Base-by-base conservation (phyloP, 2,329 filamentous ascomycete genomes). In the Sporothrix brunneoviolacea region DNA sequence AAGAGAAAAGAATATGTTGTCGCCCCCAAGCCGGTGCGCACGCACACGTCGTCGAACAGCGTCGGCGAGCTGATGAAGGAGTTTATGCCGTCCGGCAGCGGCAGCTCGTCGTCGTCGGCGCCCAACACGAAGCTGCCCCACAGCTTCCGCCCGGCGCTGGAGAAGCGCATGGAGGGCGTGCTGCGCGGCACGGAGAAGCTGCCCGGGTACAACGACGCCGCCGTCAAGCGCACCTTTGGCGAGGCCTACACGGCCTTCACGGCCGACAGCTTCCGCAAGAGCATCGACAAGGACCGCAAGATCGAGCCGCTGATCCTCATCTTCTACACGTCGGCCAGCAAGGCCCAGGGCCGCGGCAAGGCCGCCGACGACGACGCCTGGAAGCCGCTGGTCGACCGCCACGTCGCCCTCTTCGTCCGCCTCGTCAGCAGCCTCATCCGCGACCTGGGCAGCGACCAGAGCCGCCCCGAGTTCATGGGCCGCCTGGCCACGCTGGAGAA, bases 241-340 rank as follows among this genome's bases (percentile, higher is more conserved):
- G 88, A 89, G 57, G 95, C 95, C 57, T 85, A 96, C 64, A 96
- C 91, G 53, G 86, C 89, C 51, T 87, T 98, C 65, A 96, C 91
- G 59, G 88, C 94, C 55, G 83, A 84, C 55, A 83, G 81, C 40
- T 96, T 96, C 63, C 84, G 88, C 58, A 94, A 90, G 70, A 85
- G 83, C 53, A 89, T 96, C 73, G 90, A 96, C 63, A 95, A 95
- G 69, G 91, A 96, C 66, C 81, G 91, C 55, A 84, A 91, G 62
- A 84, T 95, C 19, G 93, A 98, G 68, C 91, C 95, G 56, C 72
- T 97, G 46, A 82, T 98, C 46, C 76, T 98, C 59, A 96, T 97
- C 57, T 97, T 98, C 74, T 97, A 94, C 69, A 94, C 91, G 1
- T 86, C 88, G 56, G 91, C 93, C 7, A 95, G 89, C 40, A 94